phyloP scores from a whole-genome alignment of 164 flowering plant species.

The Sextonia rubra region DNA sequence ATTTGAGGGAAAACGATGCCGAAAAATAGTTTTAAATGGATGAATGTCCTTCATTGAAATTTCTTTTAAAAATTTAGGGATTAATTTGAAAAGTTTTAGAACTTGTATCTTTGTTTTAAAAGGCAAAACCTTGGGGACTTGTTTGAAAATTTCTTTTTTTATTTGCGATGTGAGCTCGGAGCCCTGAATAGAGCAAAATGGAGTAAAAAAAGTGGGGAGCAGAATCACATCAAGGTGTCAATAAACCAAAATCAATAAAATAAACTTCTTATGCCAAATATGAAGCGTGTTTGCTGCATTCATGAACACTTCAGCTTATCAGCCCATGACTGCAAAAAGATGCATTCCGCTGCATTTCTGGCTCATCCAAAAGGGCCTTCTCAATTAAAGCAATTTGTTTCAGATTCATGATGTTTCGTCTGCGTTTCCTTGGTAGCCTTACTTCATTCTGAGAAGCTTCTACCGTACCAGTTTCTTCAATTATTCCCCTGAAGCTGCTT shows the following conservation, averaged over 20 bases:
- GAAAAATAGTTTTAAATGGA: too few species aligned
- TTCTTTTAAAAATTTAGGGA: too few species aligned
- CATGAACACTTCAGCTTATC: conserved; percentile 72
- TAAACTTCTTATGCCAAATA: not conserved
- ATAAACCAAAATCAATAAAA: conserved; percentile 2
- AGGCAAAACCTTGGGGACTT: too few species aligned
- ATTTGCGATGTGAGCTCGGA: conserved; percentile 81
- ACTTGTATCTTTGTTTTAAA: too few species aligned
- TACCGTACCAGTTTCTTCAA: conserved; percentile 42
- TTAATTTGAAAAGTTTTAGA: too few species aligned
- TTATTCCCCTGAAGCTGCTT: conserved; percentile 26
- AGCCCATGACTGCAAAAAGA: conserved; percentile 72
- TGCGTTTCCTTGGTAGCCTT: conserved; percentile 70
- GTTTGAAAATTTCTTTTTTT: too few species aligned
- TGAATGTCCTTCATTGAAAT: too few species aligned
- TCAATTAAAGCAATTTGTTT: conserved; percentile 66
- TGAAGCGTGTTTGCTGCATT: conserved; percentile 25
- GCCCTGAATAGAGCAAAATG: conserved; percentile 56
- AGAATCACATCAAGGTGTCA: not conserved
- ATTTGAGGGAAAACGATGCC: too few species aligned
- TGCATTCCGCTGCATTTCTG: conserved; percentile 86
- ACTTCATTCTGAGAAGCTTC: conserved; percentile 47
- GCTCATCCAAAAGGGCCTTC: conserved; percentile 77
- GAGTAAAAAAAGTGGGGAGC: not conserved
- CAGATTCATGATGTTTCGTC: conserved; percentile 86